phyloP scores from a whole-genome alignment of 2,329 filamentous ascomycete species.

The Tolypocladium endophyticum region DNA sequence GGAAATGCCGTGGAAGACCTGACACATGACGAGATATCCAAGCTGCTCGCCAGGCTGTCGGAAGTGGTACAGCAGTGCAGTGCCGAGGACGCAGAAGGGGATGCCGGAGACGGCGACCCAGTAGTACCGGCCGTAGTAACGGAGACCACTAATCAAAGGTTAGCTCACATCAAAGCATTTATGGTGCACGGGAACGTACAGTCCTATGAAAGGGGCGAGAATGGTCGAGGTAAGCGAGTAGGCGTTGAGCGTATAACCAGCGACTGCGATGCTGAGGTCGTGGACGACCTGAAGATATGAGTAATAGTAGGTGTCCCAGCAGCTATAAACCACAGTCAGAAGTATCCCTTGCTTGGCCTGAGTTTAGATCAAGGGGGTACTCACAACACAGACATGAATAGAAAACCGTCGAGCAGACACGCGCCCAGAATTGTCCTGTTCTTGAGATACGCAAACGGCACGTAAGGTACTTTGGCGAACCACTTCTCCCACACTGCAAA shows the following conservation, averaged over 20 bases:
- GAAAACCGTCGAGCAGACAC: slow-evolving; percentile 23
- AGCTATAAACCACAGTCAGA: not conserved
- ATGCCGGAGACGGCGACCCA: slow-evolving; percentile 19
- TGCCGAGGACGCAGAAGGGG: slow-evolving; percentile 29
- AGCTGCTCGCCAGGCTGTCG: slow-evolving; percentile 21
- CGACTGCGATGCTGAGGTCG: slow-evolving; percentile 18
- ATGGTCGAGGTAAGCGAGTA: slow-evolving; percentile 9
- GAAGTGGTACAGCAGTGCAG: slow-evolving; percentile 31
- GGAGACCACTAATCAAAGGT: not conserved
- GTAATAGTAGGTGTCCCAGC: slow-evolving; percentile 34
- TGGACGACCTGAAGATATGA: slow-evolving; percentile 36
- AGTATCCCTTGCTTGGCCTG: not conserved
- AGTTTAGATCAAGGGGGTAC: not conserved
- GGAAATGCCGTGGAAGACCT: slow-evolving; percentile 38
- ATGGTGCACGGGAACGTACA: not conserved
- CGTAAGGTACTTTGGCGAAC: slow-evolving; percentile 45
- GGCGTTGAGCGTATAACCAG: slow-evolving; percentile 28
- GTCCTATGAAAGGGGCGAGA: not conserved
- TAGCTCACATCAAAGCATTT: not conserved
- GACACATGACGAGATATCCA: slow-evolving; percentile 43
- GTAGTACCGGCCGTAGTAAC: slow-evolving; percentile 1
- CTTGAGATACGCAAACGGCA: slow-evolving; percentile 37
- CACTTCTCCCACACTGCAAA: slow-evolving; percentile 48
- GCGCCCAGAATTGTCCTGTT: slow-evolving; percentile 35
- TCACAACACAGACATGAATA: slow-evolving; percentile 25